A percentile compares a stretch with the other conserved stretches of the same genome.
Evolutionary conservation across 2,329 filamentous ascomycete species (phyloP).

Genomic region (Calycina herbarum): DNA sequence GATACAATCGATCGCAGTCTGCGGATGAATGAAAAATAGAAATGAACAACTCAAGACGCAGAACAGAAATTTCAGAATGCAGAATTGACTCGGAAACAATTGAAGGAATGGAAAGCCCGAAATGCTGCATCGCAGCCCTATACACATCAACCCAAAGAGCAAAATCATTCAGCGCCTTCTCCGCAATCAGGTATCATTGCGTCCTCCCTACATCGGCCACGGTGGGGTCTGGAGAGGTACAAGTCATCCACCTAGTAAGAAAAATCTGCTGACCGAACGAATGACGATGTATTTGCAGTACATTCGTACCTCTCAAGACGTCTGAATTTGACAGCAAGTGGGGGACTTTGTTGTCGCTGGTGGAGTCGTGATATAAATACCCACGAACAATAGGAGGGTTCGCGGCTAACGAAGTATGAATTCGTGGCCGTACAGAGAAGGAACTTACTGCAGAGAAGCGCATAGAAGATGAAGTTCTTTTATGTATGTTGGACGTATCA

Average conservation of each 20-base stretch:
- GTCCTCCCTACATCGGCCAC: background rate
- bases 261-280: background rate
- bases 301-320: background rate
- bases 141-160: background rate
- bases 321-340: background rate
- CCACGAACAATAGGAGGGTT: background rate
- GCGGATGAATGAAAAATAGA: background rate
- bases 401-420: background rate
- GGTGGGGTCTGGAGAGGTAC: background rate
- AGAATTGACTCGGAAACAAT: background rate
- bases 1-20: background rate
- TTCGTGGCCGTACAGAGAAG: background rate
- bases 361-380: conserved; percentile 6
- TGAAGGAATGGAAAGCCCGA: background rate
- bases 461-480: too few species aligned
- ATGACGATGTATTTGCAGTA: background rate
- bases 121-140: background rate
- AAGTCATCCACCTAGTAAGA: background rate
- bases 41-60: background rate
- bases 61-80: background rate
- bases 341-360: background rate
- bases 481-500: too few species aligned
- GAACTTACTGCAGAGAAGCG: too few species aligned
- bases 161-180: background rate
- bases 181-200: conserved; percentile 1